A percentile compares a stretch with the other conserved stretches of the same genome.
Conservation (phyloP, 2,329 filamentous ascomycete species). For the Neonectria ditissima region DNA sequence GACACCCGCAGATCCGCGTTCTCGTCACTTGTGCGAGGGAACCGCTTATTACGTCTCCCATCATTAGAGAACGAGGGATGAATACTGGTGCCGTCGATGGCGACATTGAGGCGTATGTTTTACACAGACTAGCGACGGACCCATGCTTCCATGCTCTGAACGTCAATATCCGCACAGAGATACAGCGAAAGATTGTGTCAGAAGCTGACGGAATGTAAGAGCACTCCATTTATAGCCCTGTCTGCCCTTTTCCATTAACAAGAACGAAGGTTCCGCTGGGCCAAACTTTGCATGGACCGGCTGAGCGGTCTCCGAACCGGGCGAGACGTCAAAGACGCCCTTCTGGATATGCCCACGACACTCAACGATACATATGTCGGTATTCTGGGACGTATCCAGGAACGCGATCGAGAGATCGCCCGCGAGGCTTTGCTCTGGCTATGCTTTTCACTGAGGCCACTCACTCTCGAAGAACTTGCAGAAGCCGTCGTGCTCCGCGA, state of each 20-base stretch:
- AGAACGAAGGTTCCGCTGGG: slow-evolving; percentile 44
- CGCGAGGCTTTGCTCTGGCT: slow-evolving; percentile 45
- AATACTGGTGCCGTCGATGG: slow-evolving; percentile 28
- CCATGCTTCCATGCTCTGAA: slow-evolving; percentile 34
- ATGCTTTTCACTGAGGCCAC: slow-evolving; percentile 42
- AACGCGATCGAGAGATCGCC: slow-evolving; percentile 39
- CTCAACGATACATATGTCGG: slow-evolving; percentile 40
- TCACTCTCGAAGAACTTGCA: slow-evolving; percentile 40
- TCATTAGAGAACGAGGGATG: slow-evolving; percentile 34
- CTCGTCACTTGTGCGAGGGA: slow-evolving; percentile 39
- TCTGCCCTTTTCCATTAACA: neutral
- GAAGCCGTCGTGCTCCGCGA: slow-evolving; percentile 46
- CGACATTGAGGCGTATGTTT: slow-evolving; percentile 42
- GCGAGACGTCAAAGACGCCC: slow-evolving; percentile 36
- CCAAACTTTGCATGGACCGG: slow-evolving; percentile 44
- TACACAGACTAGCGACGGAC: slow-evolving; percentile 34
- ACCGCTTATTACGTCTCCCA: slow-evolving; percentile 9
- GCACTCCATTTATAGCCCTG: neutral
- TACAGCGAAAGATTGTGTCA: slow-evolving; percentile 33
- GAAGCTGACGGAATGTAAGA: slow-evolving; percentile 43
- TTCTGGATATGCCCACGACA: slow-evolving; percentile 38
- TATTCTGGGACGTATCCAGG: slow-evolving; percentile 39
- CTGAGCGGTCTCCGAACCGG: slow-evolving; percentile 37
- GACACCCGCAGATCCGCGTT: slow-evolving; percentile 31
- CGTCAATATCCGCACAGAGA: slow-evolving; percentile 36